These are phyloP conservation scores for Castanospermum australe DNA, from an alignment of 306 rosid genomes.

Conservation along the genomic window DNA sequence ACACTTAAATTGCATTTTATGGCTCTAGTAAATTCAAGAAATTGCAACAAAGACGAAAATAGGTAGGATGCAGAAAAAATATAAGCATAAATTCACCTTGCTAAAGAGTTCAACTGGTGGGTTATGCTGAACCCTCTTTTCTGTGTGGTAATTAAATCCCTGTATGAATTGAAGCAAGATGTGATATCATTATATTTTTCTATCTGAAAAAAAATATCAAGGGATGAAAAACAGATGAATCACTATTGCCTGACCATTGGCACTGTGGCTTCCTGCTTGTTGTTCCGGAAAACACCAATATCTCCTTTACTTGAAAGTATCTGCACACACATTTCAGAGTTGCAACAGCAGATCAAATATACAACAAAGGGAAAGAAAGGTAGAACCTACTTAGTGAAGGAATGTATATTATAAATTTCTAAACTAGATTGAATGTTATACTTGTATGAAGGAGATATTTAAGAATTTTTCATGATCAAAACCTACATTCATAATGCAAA, in stretches of 20 bases:
- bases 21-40: neutral
- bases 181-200: neutral
- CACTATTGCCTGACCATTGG: slow-evolving; percentile 54
- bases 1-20: neutral
- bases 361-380: neutral
- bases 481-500: neutral
- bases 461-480: neutral
- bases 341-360: slow-evolving; percentile 4
- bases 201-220: neutral
- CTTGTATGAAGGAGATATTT: neutral
- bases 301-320: slow-evolving; percentile 88
- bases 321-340: slow-evolving; percentile 44
- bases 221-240: slow-evolving; percentile 12
- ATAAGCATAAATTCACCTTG: slow-evolving; percentile 53
- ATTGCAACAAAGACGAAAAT: neutral
- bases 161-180: slow-evolving; percentile 41
- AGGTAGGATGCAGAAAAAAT: neutral
- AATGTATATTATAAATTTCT: too few relatives aligned
- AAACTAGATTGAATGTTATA: neutral
- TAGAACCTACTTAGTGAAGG: slow-evolving; percentile 4
- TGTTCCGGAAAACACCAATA: slow-evolving; percentile 77
- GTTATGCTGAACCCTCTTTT: slow-evolving; percentile 60
- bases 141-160: slow-evolving; percentile 82
- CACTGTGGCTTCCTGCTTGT: slow-evolving; percentile 78
- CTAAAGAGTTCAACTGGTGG: slow-evolving; percentile 86